phyloP scores from a whole-genome alignment of 1,284 basidiomycete genomes.

The Neonothopanus nambi region DNA sequence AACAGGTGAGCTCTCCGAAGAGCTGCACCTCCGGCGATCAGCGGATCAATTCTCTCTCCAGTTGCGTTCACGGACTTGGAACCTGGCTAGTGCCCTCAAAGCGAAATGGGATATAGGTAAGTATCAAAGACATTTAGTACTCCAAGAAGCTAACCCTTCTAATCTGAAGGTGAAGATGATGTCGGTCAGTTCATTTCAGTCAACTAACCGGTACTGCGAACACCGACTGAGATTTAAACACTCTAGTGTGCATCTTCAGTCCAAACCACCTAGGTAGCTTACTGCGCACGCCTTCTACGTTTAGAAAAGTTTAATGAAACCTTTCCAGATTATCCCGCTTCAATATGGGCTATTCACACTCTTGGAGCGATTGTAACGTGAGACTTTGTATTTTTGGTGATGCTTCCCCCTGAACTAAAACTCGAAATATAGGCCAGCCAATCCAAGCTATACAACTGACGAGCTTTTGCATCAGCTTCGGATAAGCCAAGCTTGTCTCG shows the following conservation, averaged over 20 bases:
- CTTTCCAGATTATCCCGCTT: constrained; percentile 64
- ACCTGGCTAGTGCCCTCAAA: constrained; percentile 62
- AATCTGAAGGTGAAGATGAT: constrained; percentile 34
- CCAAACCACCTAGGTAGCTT: constrained; percentile 63
- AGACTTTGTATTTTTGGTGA: constrained; percentile 24
- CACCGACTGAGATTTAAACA: neutral
- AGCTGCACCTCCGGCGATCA: too few relatives aligned
- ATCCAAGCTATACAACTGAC: constrained; percentile 68
- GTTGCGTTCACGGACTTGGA: constrained; percentile 52
- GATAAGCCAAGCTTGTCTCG: constrained; percentile 51
- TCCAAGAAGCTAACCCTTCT: neutral
- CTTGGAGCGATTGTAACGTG: constrained; percentile 73
- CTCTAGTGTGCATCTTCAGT: constrained; percentile 63
- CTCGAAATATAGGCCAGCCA: constrained; percentile 43
- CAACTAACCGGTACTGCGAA: neutral
- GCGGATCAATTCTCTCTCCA: constrained; percentile 20
- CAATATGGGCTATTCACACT: constrained; percentile 75
- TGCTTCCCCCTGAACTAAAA: neutral
- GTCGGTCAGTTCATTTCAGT: constrained; percentile 33
- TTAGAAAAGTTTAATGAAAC: constrained; percentile 8
- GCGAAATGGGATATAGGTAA: constrained; percentile 58
- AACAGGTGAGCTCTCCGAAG: constrained; percentile 42
- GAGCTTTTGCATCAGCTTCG: constrained; percentile 71
- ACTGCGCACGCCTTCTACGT: constrained; percentile 1
- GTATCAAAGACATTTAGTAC: constrained; percentile 25